Conservation (phyloP, 2,329 filamentous ascomycete genomes). For the Aureobasidium subglaciale region DNA sequence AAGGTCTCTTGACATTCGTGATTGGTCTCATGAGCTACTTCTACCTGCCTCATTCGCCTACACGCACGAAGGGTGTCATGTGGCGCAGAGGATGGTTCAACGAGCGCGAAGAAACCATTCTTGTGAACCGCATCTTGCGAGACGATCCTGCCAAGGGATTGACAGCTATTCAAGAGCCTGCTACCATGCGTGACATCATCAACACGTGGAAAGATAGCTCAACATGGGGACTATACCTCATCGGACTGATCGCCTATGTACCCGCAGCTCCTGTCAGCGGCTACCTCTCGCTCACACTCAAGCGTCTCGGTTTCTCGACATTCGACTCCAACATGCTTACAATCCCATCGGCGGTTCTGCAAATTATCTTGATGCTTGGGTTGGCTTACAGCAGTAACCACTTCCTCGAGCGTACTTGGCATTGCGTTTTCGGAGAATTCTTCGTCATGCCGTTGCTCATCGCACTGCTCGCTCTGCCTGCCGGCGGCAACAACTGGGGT, state of each 20-base stretch:
- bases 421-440: conserved; percentile 46
- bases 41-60: conserved; percentile 27
- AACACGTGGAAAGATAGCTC: conserved; percentile 11
- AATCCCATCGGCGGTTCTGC: conserved; percentile 18
- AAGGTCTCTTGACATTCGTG: conserved; percentile 17
- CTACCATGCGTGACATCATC: conserved; percentile 15
- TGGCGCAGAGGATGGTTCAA: conserved; percentile 24
- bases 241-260: conserved; percentile 44
- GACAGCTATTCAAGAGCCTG: conserved; percentile 8
- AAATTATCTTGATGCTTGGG: conserved; percentile 48
- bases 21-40: conserved; percentile 21
- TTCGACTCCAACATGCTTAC: conserved; percentile 19
- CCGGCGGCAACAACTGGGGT: conserved; percentile 44
- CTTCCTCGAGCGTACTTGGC: conserved; percentile 48
- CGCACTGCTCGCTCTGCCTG: conserved; percentile 44
- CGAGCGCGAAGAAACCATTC: conserved; percentile 26
- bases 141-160: conserved; percentile 19
- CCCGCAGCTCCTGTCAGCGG: conserved; percentile 43
- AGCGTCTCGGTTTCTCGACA: conserved; percentile 45
- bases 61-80: conserved; percentile 23
- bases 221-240: conserved; percentile 31
- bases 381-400: conserved; percentile 50
- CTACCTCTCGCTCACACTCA: conserved; percentile 55
- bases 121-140: conserved; percentile 22
- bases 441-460: conserved; percentile 49